A percentile compares a stretch with the other conserved stretches of the same genome.
Evolutionary conservation across 768 basidiomycete species (phyloP).

Genomic region (Sporobolomyces roseus): DNA sequence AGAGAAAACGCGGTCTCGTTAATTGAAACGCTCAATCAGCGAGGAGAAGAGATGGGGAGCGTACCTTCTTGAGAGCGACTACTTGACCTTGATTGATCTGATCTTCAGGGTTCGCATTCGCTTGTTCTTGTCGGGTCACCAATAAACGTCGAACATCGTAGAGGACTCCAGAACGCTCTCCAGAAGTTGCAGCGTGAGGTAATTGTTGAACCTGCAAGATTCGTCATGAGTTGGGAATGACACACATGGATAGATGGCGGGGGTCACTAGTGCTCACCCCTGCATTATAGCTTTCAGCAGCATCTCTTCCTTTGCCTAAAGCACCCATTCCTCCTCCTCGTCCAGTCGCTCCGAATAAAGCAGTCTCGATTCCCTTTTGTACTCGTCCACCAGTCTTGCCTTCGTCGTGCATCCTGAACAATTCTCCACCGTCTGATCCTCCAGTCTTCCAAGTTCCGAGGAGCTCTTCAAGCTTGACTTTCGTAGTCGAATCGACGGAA

Average conservation of each 20-base stretch:
- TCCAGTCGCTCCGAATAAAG: slow-evolving; percentile 48
- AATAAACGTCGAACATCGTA: slow-evolving; percentile 41
- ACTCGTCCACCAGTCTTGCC: slow-evolving; percentile 51
- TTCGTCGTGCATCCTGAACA: slow-evolving; percentile 62
- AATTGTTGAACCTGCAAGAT: slow-evolving; percentile 36
- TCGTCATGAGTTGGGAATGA: background rate
- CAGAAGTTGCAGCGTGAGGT: slow-evolving; percentile 26
- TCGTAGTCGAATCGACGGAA: slow-evolving; percentile 54
- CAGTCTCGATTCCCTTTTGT: slow-evolving; percentile 72
- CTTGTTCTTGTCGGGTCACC: slow-evolving; percentile 21
- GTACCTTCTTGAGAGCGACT: slow-evolving; percentile 72
- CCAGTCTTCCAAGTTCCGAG: slow-evolving; percentile 90
- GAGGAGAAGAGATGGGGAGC: slow-evolving; percentile 44
- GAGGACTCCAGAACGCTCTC: slow-evolving; percentile 41
- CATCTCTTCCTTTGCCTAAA: slow-evolving; percentile 52
- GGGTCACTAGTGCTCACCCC: slow-evolving; percentile 33
- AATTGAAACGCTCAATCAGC: background rate
- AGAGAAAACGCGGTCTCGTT: background rate
- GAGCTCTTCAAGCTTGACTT: slow-evolving; percentile 95
- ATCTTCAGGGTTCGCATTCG: slow-evolving; percentile 64
- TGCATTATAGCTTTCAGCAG: slow-evolving; percentile 58
- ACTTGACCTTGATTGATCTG: slow-evolving; percentile 65
- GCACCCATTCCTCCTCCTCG: slow-evolving; percentile 10
- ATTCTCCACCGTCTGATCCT: slow-evolving; percentile 69
- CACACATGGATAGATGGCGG: background rate